phyloP scores from a whole-genome alignment of 1,284 basidiomycete genomes.

The Ganoderma lingzhi region DNA sequence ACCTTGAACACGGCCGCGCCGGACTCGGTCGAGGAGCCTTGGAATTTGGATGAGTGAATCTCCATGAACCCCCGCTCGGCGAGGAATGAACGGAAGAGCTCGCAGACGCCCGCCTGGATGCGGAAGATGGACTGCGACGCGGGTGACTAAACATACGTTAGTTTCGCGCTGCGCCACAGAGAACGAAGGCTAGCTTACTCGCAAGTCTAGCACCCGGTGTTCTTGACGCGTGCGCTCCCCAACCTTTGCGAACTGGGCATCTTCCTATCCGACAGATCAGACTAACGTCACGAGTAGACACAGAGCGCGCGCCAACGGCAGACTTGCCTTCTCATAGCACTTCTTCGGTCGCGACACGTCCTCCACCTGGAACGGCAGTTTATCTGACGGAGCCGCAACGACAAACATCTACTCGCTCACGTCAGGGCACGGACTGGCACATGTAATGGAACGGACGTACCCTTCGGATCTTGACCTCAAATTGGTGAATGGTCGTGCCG shows the following conservation, averaged over 20 bases:
- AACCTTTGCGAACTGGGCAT: slow-evolving; percentile 49
- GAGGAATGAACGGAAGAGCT: slow-evolving; percentile 70
- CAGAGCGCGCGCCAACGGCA: too few species aligned
- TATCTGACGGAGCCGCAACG: slow-evolving; percentile 59
- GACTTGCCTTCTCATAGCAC: slow-evolving; percentile 28
- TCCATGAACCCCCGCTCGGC: slow-evolving; percentile 64
- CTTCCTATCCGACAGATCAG: slow-evolving; percentile 44
- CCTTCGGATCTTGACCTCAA: slow-evolving; percentile 67
- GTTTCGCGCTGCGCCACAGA: not conserved
- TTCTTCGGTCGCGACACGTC: slow-evolving; percentile 48
- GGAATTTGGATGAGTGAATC: slow-evolving; percentile 77
- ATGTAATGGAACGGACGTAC: slow-evolving; percentile 45
- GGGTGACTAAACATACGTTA: slow-evolving; percentile 48
- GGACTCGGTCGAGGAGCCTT: slow-evolving; percentile 75
- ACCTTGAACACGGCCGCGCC: slow-evolving; percentile 80
- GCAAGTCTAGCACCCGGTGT: slow-evolving; percentile 73
- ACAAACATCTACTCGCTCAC: slow-evolving; percentile 47
- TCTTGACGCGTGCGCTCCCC: slow-evolving; percentile 70
- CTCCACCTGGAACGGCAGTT: slow-evolving; percentile 47
- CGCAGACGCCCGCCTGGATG: slow-evolving; percentile 68
- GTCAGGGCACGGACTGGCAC: not conserved
- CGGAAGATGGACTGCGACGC: slow-evolving; percentile 78
- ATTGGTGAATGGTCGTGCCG: slow-evolving; percentile 59
- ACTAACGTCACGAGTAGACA: not conserved
- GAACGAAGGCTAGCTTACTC: slow-evolving; percentile 39